Evolutionary conservation across 2,329 filamentous ascomycete species (phyloP).

Genomic region (Stenocarpella maydis): DNA sequence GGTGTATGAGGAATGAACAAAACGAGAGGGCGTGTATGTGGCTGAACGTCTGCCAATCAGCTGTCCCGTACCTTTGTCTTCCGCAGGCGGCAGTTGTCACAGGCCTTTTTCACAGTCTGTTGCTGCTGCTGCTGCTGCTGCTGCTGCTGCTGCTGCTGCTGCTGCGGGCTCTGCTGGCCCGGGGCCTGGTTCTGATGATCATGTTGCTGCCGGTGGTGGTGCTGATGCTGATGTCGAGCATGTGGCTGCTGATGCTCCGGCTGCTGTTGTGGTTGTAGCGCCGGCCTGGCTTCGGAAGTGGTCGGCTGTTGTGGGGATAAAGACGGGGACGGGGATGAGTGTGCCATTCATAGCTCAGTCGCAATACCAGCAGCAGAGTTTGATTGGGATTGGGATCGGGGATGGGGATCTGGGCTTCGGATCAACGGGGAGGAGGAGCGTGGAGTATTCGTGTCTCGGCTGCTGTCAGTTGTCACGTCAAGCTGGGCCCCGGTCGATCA

Average conservation of each 20-base stretch:
- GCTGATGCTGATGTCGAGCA: background rate
- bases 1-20: background rate
- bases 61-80: slow-evolving; percentile 21
- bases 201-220: background rate
- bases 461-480: slow-evolving; percentile 22
- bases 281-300: slow-evolving; percentile 20
- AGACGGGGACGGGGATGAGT: slow-evolving; percentile 31
- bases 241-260: background rate
- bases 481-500: slow-evolving; percentile 14
- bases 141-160: background rate
- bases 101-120: slow-evolving; percentile 28
- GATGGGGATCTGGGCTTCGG: slow-evolving; percentile 23
- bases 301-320: slow-evolving; percentile 23
- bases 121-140: slow-evolving; percentile 3
- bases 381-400: slow-evolving; percentile 21
- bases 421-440: slow-evolving; percentile 18
- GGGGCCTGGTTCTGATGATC: background rate
- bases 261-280: background rate
- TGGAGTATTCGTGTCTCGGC: slow-evolving; percentile 25
- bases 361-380: slow-evolving; percentile 7
- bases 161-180: background rate
- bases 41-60: background rate
- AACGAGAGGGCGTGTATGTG: too few relatives aligned
- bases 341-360: slow-evolving; percentile 29
- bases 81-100: slow-evolving; percentile 29